Base-by-base conservation (phyloP, 768 basidiomycete genomes). In the Agaricus blazei region DNA sequence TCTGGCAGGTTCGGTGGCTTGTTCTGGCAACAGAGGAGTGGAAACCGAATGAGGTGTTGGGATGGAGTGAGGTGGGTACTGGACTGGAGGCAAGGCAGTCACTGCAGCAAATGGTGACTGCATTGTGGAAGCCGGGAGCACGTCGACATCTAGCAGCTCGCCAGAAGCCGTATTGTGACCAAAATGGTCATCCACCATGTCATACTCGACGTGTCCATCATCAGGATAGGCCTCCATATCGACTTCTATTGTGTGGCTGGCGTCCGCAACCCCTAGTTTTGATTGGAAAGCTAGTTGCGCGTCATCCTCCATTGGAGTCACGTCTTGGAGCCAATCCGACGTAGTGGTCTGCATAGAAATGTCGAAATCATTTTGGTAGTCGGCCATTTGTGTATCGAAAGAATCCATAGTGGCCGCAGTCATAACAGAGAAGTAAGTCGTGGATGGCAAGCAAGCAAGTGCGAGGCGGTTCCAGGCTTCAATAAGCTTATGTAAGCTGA, bases 191-290 rank as follows among this genome's bases (percentile, higher is more conserved):
- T 60, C 60, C 9, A 49, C 26, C 60, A 62, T 62, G 31, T 62
- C 60, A 27, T 62, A 62, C 48, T 62, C 60, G 43, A 52, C 42
- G 34, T 58, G 49, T 40, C 48, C 36, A n/a, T 58, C 60, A 24
- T 61, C 60, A 15, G 46, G 28, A 49, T 62, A 62, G 34, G 54
- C 60, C 45, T 62, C 58, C 60, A 62, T 62, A 36, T 62, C 60
- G 8, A 62, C 58, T 47, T 62, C 60, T 9, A 59, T 46, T 19
- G 49, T 53, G 28, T 48, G 48, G 40, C 51, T 36, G 36, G 46
- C 6, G 47, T 59, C 50, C 8, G 57, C 34, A 2, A 42, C 36
- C 31, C 31, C 14, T 52, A 44, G 26, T 15, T 51, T 46, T 43
- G 38, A 52, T 7, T 48, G 54, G 48, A 52, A 56, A 14, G 47